Percentiles rank a stretch among this genome's conserved stretches.
Conservation (phyloP, 176 grass and related monocot species). For the Phoenix dactylifera region DNA sequence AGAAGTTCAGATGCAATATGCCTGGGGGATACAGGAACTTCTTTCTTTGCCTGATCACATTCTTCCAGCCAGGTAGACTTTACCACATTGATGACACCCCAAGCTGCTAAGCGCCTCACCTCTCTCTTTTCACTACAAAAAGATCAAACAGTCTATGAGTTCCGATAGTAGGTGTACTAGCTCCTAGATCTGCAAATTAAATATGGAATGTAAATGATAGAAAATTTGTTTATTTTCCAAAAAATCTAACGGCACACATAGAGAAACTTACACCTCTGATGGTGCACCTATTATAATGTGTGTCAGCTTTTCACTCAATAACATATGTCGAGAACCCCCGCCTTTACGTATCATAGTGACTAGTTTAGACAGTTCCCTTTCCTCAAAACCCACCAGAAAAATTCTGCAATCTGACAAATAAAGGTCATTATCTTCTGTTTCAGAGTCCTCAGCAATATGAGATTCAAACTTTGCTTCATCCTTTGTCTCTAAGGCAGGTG, state of each 20-base stretch:
- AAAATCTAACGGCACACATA: slow-evolving; percentile 10
- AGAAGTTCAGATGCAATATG: slow-evolving; percentile 65
- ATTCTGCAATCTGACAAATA: slow-evolving; percentile 89
- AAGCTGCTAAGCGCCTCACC: slow-evolving; percentile 63
- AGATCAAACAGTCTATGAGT: slow-evolving; percentile 4
- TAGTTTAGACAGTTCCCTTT: slow-evolving; percentile 53
- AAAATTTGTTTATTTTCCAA: neutral
- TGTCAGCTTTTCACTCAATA: slow-evolving; percentile 72
- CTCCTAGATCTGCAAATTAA: slow-evolving; percentile 1
- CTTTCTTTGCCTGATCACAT: slow-evolving; percentile 56
- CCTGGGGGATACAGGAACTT: slow-evolving; percentile 44
- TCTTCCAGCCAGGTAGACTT: slow-evolving; percentile 79
- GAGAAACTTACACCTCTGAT: slow-evolving; percentile 80
- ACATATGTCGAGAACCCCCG: slow-evolving; percentile 70
- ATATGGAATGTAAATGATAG: neutral
- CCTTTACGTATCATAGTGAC: slow-evolving; percentile 63
- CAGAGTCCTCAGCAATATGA: slow-evolving; percentile 62
- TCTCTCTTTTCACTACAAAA: slow-evolving; percentile 75
- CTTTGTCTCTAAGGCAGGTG: slow-evolving; percentile 17
- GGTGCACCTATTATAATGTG: slow-evolving; percentile 84
- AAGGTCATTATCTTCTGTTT: slow-evolving; percentile 61
- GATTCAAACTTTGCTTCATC: slow-evolving; percentile 37
- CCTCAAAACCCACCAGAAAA: slow-evolving; percentile 85
- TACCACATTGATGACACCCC: slow-evolving; percentile 72
- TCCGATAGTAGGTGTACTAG: slow-evolving; percentile 18